Evolutionary conservation across 2,329 filamentous ascomycete genomes (phyloP).

Genomic region (Diaporthe velutina): DNA sequence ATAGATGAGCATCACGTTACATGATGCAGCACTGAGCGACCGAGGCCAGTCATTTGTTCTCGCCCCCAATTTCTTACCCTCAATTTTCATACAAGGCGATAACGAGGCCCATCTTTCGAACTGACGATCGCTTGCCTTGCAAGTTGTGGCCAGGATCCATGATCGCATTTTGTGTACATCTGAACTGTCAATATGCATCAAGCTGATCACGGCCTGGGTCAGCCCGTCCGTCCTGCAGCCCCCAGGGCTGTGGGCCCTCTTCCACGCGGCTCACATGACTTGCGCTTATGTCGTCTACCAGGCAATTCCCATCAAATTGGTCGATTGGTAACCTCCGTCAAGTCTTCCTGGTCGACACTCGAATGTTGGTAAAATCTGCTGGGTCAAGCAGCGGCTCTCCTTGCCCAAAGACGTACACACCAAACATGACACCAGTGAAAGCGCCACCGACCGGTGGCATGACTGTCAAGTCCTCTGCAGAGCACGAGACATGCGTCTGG

Average conservation of each 20-base stretch:
- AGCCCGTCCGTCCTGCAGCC: background rate
- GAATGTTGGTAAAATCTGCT: conserved; percentile 47
- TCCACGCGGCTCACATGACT: background rate
- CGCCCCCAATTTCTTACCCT: background rate
- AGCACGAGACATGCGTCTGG: background rate
- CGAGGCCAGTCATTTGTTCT: background rate
- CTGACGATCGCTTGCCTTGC: background rate
- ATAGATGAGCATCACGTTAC: background rate
- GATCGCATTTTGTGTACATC: background rate
- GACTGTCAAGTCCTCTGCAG: conserved; percentile 43
- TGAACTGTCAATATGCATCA: background rate
- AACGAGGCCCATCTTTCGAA: background rate
- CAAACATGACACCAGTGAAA: conserved; percentile 50
- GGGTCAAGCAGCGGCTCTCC: conserved; percentile 49
- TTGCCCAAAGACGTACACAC: conserved; percentile 47
- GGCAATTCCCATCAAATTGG: background rate
- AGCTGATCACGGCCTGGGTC: conserved; percentile 14
- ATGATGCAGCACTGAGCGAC: background rate
- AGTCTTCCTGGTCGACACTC: background rate
- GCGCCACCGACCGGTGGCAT: conserved; percentile 48
- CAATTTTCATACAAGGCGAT: background rate
- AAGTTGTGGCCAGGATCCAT: too few species aligned
- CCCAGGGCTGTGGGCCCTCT: background rate
- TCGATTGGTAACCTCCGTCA: background rate
- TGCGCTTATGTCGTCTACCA: background rate